A percentile compares a stretch with the other conserved stretches of the same genome.
These are phyloP conservation scores for Leishmania braziliensis DNA, from an alignment of 208 protist genomes.

Conservation along the genomic window DNA sequence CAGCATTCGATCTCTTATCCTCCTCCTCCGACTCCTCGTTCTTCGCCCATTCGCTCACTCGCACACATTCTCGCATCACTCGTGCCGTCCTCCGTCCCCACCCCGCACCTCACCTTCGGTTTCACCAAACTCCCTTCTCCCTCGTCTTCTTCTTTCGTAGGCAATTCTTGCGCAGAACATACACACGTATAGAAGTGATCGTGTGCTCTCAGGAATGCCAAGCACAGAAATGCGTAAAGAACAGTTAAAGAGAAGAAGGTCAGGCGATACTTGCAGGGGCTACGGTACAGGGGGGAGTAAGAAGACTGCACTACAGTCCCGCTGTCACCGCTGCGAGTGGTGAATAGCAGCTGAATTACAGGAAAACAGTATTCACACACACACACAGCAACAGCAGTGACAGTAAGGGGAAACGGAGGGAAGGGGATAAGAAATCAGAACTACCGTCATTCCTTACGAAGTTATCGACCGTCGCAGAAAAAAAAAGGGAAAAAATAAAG, in stretches of 20 bases:
- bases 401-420: background rate
- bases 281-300: background rate
- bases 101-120: background rate
- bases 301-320: background rate
- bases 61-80: slow-evolving; percentile 1
- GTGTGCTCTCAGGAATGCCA: background rate
- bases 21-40: slow-evolving; percentile 4
- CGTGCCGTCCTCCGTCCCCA: background rate
- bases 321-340: background rate
- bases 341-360: background rate
- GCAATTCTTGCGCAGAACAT: background rate
- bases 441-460: slow-evolving; percentile 6
- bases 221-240: background rate
- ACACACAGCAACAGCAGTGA: slow-evolving; percentile 3
- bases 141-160: background rate
- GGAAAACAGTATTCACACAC: background rate
- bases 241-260: background rate
- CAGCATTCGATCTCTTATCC: slow-evolving; percentile 13
- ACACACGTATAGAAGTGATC: background rate
- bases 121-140: background rate
- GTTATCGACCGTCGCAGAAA: slow-evolving; percentile 10
- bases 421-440: slow-evolving; percentile 7
- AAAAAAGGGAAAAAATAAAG: slow-evolving; percentile 15
- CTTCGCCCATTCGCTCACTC: slow-evolving; percentile 9
- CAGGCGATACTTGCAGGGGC: background rate